Evolutionary conservation across 2,329 filamentous ascomycete genomes (phyloP).

Genomic region (Colletotrichum coccodes): DNA sequence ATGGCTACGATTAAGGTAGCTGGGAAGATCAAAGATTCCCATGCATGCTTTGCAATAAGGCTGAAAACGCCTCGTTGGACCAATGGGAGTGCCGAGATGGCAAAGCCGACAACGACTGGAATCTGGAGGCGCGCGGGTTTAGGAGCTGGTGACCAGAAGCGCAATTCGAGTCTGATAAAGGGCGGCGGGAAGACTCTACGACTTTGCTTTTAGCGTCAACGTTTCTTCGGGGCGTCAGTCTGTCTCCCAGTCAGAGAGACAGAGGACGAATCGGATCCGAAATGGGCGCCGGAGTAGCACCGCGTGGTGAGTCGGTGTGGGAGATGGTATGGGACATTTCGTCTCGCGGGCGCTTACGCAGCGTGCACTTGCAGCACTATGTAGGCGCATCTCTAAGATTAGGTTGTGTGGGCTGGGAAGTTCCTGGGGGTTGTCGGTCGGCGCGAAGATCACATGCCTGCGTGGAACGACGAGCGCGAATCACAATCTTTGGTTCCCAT

Average conservation of each 20-base stretch:
- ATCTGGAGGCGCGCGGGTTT: neutral
- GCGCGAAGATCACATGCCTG: neutral
- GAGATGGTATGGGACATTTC: neutral
- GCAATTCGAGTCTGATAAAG: neutral
- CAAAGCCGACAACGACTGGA: neutral
- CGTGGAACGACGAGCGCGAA: neutral
- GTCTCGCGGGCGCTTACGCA: neutral
- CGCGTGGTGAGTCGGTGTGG: neutral
- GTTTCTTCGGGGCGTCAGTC: neutral
- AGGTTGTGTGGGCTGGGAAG: neutral
- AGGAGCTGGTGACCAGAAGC: too few species aligned
- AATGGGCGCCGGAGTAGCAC: neutral
- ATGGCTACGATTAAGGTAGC: neutral
- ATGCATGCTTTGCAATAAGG: neutral
- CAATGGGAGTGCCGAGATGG: neutral
- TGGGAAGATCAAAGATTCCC: neutral
- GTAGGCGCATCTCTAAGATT: too few species aligned
- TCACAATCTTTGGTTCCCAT: neutral
- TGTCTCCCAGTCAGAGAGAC: neutral
- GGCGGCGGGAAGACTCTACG: neutral
- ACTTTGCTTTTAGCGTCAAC: neutral
- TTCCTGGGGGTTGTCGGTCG: neutral
- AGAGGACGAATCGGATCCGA: neutral
- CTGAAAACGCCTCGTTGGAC: neutral
- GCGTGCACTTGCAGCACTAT: neutral